Evolutionary conservation across 345 rosid genomes (phyloP).

Genomic region (Citrus trifoliata): DNA sequence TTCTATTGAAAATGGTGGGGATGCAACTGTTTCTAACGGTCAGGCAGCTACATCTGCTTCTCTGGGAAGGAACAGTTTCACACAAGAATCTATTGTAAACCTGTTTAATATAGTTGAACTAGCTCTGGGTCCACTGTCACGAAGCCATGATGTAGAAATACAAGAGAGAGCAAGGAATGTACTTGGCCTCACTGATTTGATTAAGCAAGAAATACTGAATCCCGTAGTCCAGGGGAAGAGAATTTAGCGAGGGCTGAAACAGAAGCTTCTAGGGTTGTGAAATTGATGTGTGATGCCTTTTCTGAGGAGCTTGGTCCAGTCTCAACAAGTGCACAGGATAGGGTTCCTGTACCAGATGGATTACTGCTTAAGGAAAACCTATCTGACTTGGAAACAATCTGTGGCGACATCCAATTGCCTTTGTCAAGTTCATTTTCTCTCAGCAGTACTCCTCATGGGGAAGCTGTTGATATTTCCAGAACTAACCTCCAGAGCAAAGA

Average conservation of each 20-base stretch:
- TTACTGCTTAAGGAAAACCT: constrained; percentile 71
- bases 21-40: constrained; percentile 10
- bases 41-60: constrained; percentile 27
- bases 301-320: constrained; percentile 78
- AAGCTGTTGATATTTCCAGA: constrained; percentile 36
- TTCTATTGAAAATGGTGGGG: constrained; percentile 25
- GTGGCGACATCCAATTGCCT: constrained; percentile 43
- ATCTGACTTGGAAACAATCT: constrained; percentile 55
- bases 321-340: constrained; percentile 62
- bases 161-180: constrained; percentile 75
- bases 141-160: constrained; percentile 70
- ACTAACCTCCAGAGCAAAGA: constrained; percentile 42
- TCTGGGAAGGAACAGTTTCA: constrained; percentile 26
- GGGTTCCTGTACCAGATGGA: constrained; percentile 62
- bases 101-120: constrained; percentile 53
- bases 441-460: constrained; percentile 30
- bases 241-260: constrained; percentile 23
- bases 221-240: constrained; percentile 16
- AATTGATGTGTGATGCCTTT: constrained; percentile 56
- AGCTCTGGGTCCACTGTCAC: constrained; percentile 48
- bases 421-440: constrained; percentile 40
- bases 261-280: constrained; percentile 38
- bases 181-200: constrained; percentile 61
- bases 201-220: constrained; percentile 40
- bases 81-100: constrained; percentile 46